phyloP scores from a whole-genome alignment of 257 asterid genomes.

The Ajuga chamaepitys region DNA sequence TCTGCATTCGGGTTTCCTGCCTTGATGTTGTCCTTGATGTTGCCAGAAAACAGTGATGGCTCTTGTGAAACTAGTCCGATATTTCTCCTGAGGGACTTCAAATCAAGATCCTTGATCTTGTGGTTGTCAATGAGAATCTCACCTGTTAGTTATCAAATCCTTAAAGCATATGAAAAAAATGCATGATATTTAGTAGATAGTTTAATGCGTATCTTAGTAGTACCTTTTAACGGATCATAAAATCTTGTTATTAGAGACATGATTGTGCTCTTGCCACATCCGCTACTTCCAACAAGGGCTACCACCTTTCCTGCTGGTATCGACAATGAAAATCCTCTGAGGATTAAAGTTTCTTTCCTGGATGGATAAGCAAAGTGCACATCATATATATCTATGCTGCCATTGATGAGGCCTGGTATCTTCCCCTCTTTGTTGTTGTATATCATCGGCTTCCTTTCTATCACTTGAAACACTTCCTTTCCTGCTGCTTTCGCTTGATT shows the following conservation, averaged over 20 bases:
- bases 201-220: background rate
- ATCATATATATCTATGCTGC: slow-evolving; percentile 47
- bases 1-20: slow-evolving; percentile 55
- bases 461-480: slow-evolving; percentile 61
- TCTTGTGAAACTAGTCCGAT: slow-evolving; percentile 82
- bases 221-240: slow-evolving; percentile 68
- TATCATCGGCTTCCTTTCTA: slow-evolving; percentile 57
- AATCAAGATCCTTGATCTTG: slow-evolving; percentile 61
- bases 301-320: slow-evolving; percentile 79
- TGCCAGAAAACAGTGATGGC: slow-evolving; percentile 74
- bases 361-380: slow-evolving; percentile 73
- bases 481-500: slow-evolving; percentile 92
- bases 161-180: background rate
- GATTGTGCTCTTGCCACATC: slow-evolving; percentile 86
- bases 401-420: slow-evolving; percentile 34
- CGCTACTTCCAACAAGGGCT: slow-evolving; percentile 71
- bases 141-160: slow-evolving; percentile 31
- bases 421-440: slow-evolving; percentile 32
- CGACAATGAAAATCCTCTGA: slow-evolving; percentile 68
- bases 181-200: slow-evolving; percentile 1
- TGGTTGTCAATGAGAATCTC: slow-evolving; percentile 58
- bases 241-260: slow-evolving; percentile 60
- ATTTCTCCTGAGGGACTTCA: slow-evolving; percentile 64
- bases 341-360: slow-evolving; percentile 41
- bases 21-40: slow-evolving; percentile 62